These are phyloP conservation scores for Oryza coarctata DNA, from an alignment of 176 grass and related monocot genomes.

Conservation along the genomic window DNA sequence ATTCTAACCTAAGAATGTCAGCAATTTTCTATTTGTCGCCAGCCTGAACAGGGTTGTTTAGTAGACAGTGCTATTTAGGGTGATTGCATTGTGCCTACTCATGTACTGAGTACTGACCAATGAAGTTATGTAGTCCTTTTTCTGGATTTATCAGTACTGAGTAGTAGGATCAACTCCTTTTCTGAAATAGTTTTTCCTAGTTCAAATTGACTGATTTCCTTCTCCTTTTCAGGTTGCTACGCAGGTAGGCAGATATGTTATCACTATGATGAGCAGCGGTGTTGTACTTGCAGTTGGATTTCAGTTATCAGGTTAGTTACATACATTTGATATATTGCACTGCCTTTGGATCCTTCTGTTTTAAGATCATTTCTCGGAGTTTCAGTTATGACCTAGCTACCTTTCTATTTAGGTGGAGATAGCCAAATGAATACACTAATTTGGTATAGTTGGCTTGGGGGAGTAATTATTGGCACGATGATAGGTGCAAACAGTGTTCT, in stretches of 20 bases:
- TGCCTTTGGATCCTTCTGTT: slow-evolving; percentile 13
- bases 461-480: slow-evolving; percentile 96
- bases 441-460: slow-evolving; percentile 99
- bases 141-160: background rate
- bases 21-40: background rate
- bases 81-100: background rate
- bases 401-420: slow-evolving; percentile 60
- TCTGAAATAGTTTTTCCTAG: background rate
- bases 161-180: background rate
- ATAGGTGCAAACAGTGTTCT: slow-evolving; percentile 84
- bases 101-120: background rate
- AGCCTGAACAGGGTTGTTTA: background rate
- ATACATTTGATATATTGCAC: background rate
- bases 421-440: slow-evolving; percentile 80
- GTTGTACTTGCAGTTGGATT: slow-evolving; percentile 84
- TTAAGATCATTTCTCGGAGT: background rate
- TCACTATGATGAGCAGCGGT: slow-evolving; percentile 96
- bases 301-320: slow-evolving; percentile 82
- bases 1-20: background rate
- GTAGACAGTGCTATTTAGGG: background rate
- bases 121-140: background rate
- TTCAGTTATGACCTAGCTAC: slow-evolving; percentile 11
- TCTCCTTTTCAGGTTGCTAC: slow-evolving; percentile 61
- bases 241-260: slow-evolving; percentile 74
- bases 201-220: slow-evolving; percentile 4